phyloP scores from a whole-genome alignment of 2,329 filamentous ascomycete genomes.

The Diaporthe sp. region DNA sequence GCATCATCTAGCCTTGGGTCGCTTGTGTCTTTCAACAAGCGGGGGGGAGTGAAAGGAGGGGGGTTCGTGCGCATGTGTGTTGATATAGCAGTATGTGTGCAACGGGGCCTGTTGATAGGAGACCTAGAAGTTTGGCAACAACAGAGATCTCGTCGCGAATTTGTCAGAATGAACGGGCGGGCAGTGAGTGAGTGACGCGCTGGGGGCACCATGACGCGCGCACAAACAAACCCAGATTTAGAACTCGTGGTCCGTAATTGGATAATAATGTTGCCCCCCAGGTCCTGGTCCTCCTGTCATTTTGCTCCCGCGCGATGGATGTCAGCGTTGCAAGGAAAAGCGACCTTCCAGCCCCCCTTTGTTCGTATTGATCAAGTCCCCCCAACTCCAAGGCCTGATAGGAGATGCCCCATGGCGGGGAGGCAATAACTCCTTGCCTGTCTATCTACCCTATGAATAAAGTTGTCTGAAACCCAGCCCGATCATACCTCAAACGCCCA shows the following conservation, averaged over 20 bases:
- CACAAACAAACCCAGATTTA: background rate
- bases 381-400: background rate
- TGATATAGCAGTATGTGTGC: constrained; percentile 16
- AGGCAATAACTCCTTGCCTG: background rate
- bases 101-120: background rate
- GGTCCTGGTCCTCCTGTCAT: background rate
- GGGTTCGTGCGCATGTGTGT: constrained; percentile 5
- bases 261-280: background rate
- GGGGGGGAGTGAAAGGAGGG: background rate
- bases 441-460: constrained; percentile 5
- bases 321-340: background rate
- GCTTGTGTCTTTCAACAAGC: constrained; percentile 16
- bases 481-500: constrained; percentile 7
- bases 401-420: background rate
- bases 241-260: constrained; percentile 12
- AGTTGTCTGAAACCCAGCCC: constrained; percentile 20
- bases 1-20: constrained; percentile 4
- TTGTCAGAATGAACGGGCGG: constrained; percentile 1
- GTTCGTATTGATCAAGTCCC: background rate
- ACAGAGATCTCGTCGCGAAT: constrained; percentile 9
- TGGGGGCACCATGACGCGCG: background rate
- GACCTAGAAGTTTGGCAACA: constrained; percentile 18
- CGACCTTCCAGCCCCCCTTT: background rate
- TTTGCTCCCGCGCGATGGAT: background rate
- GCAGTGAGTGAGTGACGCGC: background rate